phyloP scores from a whole-genome alignment of 192 early-diverging fungal genomes.

The Funneliformis geosporum region DNA sequence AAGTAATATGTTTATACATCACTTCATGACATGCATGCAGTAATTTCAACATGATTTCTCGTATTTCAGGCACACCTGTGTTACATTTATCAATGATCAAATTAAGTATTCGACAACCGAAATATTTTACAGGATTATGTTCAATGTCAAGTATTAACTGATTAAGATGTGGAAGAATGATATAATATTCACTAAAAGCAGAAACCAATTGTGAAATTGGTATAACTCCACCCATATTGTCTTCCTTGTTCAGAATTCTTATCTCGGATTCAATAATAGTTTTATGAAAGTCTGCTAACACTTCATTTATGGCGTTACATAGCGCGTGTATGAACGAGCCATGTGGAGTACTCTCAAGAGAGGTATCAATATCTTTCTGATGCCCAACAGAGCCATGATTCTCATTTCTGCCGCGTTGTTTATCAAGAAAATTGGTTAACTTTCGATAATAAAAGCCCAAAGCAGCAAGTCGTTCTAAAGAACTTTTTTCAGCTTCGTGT shows the following conservation, averaged over 20 bases:
- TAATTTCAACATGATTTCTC: slow-evolving; percentile 50
- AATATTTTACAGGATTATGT: slow-evolving; percentile 37
- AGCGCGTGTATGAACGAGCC: slow-evolving; percentile 58
- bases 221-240: slow-evolving; percentile 49
- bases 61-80: slow-evolving; percentile 55
- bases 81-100: slow-evolving; percentile 51
- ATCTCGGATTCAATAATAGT: slow-evolving; percentile 53
- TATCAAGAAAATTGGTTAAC: slow-evolving; percentile 1
- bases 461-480: slow-evolving; percentile 58
- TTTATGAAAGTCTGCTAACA: slow-evolving; percentile 47
- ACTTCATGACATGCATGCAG: slow-evolving; percentile 51
- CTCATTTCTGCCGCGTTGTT: slow-evolving; percentile 10
- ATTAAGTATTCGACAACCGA: slow-evolving; percentile 53
- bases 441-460: slow-evolving; percentile 56
- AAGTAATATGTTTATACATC: slow-evolving; percentile 59
- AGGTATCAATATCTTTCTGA: not conserved
- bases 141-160: slow-evolving; percentile 46
- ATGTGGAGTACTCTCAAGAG: not conserved
- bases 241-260: slow-evolving; percentile 53
- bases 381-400: not conserved
- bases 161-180: slow-evolving; percentile 51
- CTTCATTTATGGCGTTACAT: slow-evolving; percentile 46
- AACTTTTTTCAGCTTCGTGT: slow-evolving; percentile 63
- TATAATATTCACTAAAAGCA: slow-evolving; percentile 50
- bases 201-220: slow-evolving; percentile 47